Percentiles rank a stretch among this genome's conserved stretches.
Conservation (phyloP, 495 filamentous ascomycete genomes). For the Glonium stellatum region DNA sequence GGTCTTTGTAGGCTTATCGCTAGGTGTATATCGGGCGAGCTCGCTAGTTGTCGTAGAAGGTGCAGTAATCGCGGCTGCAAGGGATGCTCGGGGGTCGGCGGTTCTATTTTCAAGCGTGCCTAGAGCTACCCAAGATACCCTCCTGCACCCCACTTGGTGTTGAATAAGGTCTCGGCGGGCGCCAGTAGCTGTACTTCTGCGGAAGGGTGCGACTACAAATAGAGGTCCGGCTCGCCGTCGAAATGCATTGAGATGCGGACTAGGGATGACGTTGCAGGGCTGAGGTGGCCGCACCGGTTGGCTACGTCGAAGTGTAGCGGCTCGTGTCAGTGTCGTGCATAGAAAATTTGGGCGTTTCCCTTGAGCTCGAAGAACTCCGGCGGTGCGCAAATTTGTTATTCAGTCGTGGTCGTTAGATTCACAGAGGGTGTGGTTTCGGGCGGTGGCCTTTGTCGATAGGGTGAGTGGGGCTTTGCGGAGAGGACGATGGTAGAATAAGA, state of each 20-base stretch:
- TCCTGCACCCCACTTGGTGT: background rate
- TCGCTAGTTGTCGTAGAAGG: background rate
- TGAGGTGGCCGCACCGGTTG: constrained; percentile 18
- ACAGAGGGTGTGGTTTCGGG: background rate
- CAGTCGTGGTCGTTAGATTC: background rate
- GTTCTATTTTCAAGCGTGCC: background rate
- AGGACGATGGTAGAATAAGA: background rate
- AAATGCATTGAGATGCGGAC: constrained; percentile 15
- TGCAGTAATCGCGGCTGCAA: background rate
- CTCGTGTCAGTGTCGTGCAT: constrained; percentile 17
- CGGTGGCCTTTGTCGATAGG: background rate
- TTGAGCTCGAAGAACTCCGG: background rate
- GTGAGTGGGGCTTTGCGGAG: background rate
- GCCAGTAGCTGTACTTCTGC: background rate
- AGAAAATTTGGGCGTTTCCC: background rate
- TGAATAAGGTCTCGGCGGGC: background rate
- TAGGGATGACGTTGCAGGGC: constrained; percentile 21
- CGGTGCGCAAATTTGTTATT: background rate
- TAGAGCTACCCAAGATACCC: background rate
- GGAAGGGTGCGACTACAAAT: background rate
- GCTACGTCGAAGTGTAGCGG: constrained; percentile 5
- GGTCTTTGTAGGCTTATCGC: background rate
- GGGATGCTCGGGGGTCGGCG: background rate
- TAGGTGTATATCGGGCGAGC: background rate
- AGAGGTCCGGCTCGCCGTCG: background rate